Conservation (phyloP, 495 filamentous ascomycete genomes). For the Tuber melanosporum region DNA sequence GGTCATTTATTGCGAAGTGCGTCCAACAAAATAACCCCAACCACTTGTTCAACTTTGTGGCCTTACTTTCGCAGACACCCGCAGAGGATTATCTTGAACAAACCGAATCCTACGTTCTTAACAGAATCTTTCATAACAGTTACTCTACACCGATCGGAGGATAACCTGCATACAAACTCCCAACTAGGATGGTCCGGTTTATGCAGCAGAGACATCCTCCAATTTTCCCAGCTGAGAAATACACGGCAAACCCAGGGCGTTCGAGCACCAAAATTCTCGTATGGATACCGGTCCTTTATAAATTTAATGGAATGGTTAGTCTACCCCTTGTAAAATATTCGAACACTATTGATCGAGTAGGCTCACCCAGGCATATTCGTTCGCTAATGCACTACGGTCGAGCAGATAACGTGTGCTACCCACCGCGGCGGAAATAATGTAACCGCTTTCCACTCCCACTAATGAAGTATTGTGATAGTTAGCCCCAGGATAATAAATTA, state of each 20-base stretch:
- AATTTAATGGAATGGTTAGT: not conserved
- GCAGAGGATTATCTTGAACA: not conserved
- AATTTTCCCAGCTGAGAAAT: not conserved
- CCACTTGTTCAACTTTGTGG: not conserved
- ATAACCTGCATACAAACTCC: not conserved
- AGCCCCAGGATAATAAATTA: not conserved
- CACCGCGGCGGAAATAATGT: not conserved
- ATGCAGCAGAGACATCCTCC: not conserved
- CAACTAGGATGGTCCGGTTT: not conserved
- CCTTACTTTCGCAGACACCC: not conserved
- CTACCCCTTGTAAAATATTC: not conserved
- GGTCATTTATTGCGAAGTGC: not conserved
- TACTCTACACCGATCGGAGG: not conserved
- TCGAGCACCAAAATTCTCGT: not conserved
- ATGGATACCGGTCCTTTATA: not conserved
- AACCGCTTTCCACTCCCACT: not conserved
- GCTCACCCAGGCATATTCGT: not conserved
- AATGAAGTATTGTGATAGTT: not conserved
- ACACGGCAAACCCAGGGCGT: not conserved
- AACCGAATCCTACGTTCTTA: not conserved
- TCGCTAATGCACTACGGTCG: not conserved
- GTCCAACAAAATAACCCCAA: not conserved
- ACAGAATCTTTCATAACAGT: not conserved
- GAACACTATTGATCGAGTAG: not conserved
- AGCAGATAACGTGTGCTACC: not conserved